Percentiles rank a stretch among this genome's conserved stretches.
phyloP scores from a whole-genome alignment of 208 protist species.

The Trypanosoma lewisi region DNA sequence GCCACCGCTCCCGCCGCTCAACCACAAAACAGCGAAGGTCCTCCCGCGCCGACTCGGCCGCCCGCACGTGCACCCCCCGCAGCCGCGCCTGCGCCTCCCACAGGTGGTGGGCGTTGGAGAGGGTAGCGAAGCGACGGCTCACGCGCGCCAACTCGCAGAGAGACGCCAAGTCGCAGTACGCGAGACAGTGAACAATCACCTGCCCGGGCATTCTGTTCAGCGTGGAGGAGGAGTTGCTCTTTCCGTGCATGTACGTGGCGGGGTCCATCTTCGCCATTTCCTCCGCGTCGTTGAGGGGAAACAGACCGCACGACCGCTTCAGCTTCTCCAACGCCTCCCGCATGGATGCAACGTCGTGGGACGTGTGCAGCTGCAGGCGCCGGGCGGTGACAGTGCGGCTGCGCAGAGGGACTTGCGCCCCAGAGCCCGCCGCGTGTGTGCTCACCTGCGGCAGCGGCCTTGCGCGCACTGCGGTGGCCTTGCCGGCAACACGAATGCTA shows the following conservation, averaged over 20 bases:
- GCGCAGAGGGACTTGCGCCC: slow-evolving; percentile 16
- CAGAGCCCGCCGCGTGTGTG: slow-evolving; percentile 15
- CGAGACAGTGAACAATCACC: slow-evolving; percentile 31
- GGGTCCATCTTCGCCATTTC: slow-evolving; percentile 21
- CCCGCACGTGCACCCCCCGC: not conserved
- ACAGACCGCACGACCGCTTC: slow-evolving; percentile 25
- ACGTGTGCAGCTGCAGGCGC: slow-evolving; percentile 26
- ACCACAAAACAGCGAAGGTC: slow-evolving; percentile 13
- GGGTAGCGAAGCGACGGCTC: slow-evolving; percentile 23
- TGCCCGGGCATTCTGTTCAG: slow-evolving; percentile 25
- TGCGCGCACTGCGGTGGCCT: not conserved
- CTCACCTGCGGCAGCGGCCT: not conserved
- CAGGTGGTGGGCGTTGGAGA: slow-evolving; percentile 20
- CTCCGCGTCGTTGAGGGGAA: slow-evolving; percentile 32
- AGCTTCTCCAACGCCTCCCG: slow-evolving; percentile 23
- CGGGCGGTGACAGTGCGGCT: slow-evolving; percentile 12
- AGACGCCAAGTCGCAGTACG: slow-evolving; percentile 29
- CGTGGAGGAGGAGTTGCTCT: not conserved
- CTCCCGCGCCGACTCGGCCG: slow-evolving; percentile 3
- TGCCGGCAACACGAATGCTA: slow-evolving; percentile 8
- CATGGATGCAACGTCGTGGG: slow-evolving; percentile 20
- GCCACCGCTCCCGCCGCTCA: slow-evolving; percentile 2
- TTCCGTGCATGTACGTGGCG: too few relatives aligned
- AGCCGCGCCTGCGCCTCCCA: slow-evolving; percentile 27
- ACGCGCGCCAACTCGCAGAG: slow-evolving; percentile 24